These are phyloP conservation scores for Torrubiella hemipterigena DNA, from an alignment of 2,329 filamentous ascomycete species.

Conservation along the genomic window DNA sequence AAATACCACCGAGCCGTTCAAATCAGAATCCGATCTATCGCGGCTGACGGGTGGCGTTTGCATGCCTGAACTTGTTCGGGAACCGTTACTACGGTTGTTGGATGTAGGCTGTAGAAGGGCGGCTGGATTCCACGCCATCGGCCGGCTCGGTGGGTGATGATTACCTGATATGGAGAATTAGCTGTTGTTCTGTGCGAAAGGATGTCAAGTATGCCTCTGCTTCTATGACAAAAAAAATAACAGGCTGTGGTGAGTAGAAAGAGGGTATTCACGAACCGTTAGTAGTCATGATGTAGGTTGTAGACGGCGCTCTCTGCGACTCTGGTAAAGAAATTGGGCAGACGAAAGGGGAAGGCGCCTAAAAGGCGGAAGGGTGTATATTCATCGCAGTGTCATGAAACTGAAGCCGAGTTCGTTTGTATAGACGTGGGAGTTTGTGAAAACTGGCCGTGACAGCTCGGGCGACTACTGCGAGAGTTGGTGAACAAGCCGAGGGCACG, in stretches of 20 bases:
- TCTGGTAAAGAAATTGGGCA: slow-evolving; percentile 1
- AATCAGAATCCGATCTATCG: slow-evolving; percentile 13
- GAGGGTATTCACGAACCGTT: slow-evolving; percentile 5
- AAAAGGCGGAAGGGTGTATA: slow-evolving; percentile 3
- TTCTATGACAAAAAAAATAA: too few relatives aligned
- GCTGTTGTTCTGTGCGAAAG: too few relatives aligned
- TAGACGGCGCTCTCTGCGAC: not conserved
- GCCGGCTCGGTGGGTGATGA: slow-evolving; percentile 13
- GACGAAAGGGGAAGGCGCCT: slow-evolving; percentile 2
- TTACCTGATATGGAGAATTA: slow-evolving; percentile 13
- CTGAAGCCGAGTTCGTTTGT: too few relatives aligned
- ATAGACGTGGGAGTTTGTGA: not conserved
- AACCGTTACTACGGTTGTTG: too few relatives aligned
- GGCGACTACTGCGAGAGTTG: too few relatives aligned
- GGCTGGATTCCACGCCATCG: slow-evolving; percentile 27
- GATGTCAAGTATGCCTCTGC: too few relatives aligned
- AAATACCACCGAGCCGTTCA: slow-evolving; percentile 24
- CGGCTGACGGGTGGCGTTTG: slow-evolving; percentile 10
- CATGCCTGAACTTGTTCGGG: too few relatives aligned
- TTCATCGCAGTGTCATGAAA: too few relatives aligned
- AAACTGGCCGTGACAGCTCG: not conserved
- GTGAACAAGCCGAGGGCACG: too few relatives aligned
- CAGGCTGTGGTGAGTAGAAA: not conserved
- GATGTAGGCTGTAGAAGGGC: slow-evolving; percentile 27
- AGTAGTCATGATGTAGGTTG: slow-evolving; percentile 3